phyloP scores from a whole-genome alignment of 495 filamentous ascomycete genomes.

The Penicillium goetzii region DNA sequence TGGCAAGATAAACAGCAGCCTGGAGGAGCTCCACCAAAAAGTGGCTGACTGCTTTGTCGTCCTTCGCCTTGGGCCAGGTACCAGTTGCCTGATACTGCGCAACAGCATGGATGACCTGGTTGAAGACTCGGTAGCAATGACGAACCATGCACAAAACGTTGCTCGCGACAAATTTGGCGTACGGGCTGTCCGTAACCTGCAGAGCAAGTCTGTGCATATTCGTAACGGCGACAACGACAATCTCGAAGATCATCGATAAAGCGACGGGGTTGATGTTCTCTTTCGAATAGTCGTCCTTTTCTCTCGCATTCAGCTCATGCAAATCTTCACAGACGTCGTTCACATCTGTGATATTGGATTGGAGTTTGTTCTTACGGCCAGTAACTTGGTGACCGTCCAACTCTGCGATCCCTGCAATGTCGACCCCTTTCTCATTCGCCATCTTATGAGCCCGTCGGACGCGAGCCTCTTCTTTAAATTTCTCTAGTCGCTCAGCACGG shows the following conservation, averaged over 20 bases:
- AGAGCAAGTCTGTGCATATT: constrained; percentile 34
- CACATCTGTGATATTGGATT: constrained; percentile 31
- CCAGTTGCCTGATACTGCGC: constrained; percentile 43
- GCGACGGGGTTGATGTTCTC: constrained; percentile 29
- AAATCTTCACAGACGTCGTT: constrained; percentile 28
- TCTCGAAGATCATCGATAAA: constrained; percentile 39
- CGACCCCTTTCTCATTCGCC: neutral
- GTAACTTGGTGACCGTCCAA: constrained; percentile 47
- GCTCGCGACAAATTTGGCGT: constrained; percentile 33
- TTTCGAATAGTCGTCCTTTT: constrained; percentile 19
- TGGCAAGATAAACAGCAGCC: constrained; percentile 41
- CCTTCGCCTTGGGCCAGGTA: constrained; percentile 35
- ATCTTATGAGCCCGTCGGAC: constrained; percentile 19
- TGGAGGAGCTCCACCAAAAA: constrained; percentile 42
- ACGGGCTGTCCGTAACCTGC: constrained; percentile 31
- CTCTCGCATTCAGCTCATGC: constrained; percentile 20
- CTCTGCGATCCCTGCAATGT: constrained; percentile 41
- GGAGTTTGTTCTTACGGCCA: constrained; percentile 22
- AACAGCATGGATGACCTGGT: constrained; percentile 30
- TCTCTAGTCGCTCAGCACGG: constrained; percentile 22
- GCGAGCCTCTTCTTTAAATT: constrained; percentile 28
- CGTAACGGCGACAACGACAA: constrained; percentile 34
- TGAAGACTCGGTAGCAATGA: constrained; percentile 45
- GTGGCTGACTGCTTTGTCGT: constrained; percentile 35
- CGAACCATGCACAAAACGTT: constrained; percentile 41